phyloP scores from a whole-genome alignment of 1,139 yeast species.

The Saccharomyces hybrid region DNA sequence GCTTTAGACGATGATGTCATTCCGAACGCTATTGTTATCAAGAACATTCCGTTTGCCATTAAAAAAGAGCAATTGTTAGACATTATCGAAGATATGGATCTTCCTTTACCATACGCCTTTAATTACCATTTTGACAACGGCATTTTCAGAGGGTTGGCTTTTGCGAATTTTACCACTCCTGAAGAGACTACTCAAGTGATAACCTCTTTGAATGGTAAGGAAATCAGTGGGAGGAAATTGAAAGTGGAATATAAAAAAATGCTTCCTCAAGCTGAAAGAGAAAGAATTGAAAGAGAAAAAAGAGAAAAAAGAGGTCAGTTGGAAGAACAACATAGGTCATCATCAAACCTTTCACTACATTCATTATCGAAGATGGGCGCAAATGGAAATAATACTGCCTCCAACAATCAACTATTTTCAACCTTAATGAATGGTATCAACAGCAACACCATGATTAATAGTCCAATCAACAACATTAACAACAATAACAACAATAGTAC shows the following conservation, averaged over 20 bases:
- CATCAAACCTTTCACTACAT: conserved; percentile 63
- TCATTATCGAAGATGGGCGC: conserved; percentile 51
- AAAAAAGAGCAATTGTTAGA: conserved; percentile 93
- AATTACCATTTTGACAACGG: conserved; percentile 98
- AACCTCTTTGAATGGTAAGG: conserved; percentile 77
- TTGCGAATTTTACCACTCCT: conserved; percentile 93
- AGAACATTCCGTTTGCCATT: conserved; percentile 95
- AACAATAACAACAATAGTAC: conserved; percentile 2
- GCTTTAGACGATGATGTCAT: conserved; percentile 43
- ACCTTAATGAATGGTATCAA: conserved; percentile 12
- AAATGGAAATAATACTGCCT: conserved; percentile 7
- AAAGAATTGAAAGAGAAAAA: conserved; percentile 91
- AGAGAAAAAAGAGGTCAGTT: conserved; percentile 91
- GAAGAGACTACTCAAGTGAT: conserved; percentile 91
- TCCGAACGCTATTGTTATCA: conserved; percentile 96
- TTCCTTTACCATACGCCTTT: conserved; percentile 95
- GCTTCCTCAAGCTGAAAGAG: conserved; percentile 91
- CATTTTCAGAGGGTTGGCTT: conserved; percentile 95
- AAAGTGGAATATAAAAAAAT: conserved; percentile 96
- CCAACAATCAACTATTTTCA: conserved; percentile 12
- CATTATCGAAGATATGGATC: conserved; percentile 78
- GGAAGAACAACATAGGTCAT: conserved; percentile 87
- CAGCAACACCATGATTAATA: background rate
- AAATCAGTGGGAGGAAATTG: conserved; percentile 90
- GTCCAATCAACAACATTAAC: background rate